Percentiles rank a stretch among this genome's conserved stretches.
Conservation (phyloP, 1,139 yeast genomes). For the Zygoascus meyerae region DNA sequence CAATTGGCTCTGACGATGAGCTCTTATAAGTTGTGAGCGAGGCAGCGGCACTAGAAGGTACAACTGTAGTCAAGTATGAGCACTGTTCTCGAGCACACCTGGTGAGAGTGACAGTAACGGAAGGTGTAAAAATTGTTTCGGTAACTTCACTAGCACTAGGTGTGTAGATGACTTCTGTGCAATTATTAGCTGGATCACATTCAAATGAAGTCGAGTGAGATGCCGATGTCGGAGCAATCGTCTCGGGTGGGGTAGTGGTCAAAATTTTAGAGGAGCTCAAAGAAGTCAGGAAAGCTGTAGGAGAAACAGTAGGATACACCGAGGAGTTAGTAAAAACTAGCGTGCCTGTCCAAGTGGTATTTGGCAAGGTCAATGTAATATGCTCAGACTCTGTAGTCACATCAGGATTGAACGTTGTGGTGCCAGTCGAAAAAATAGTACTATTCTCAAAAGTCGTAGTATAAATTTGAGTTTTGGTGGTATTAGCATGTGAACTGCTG, state of each 20-base stretch:
- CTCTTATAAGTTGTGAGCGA: neutral
- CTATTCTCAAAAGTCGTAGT: neutral
- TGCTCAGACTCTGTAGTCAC: neutral
- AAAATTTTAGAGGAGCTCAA: neutral
- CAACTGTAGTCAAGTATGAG: neutral
- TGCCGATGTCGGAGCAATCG: neutral
- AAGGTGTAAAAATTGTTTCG: slow-evolving; percentile 1
- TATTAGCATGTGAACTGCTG: neutral
- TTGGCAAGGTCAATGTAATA: neutral
- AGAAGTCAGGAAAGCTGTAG: neutral
- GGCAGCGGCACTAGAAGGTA: neutral
- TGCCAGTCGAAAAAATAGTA: slow-evolving; percentile 1
- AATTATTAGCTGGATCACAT: slow-evolving; percentile 1
- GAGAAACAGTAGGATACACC: slow-evolving; percentile 4
- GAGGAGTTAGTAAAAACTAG: slow-evolving; percentile 6
- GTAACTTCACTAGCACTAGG: slow-evolving; percentile 3
- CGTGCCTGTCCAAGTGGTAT: slow-evolving; percentile 1
- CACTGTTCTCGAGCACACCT: neutral
- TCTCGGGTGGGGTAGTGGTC: neutral
- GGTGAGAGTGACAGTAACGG: slow-evolving; percentile 1
- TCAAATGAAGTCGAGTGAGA: neutral
- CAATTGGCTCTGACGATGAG: neutral
- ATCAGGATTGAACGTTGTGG: slow-evolving; percentile 2
- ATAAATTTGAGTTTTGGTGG: slow-evolving; percentile 1
- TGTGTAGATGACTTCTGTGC: slow-evolving; percentile 2